Evolutionary conservation across 2,329 filamentous ascomycete genomes (phyloP).

Genomic region (Nannizziopsis arthrosporioides): DNA sequence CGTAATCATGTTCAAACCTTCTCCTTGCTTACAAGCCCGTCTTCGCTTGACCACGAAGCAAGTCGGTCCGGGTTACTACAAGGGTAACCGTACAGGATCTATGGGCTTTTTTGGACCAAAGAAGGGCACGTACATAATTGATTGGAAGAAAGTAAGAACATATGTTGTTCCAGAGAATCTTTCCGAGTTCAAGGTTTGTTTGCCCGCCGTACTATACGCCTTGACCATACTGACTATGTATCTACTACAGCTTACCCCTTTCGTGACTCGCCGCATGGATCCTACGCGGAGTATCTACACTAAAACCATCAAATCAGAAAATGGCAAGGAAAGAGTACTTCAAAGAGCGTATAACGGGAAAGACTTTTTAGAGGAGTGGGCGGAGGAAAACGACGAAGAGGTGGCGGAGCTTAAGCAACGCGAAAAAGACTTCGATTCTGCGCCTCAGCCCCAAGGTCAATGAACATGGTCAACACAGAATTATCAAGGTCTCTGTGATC

Average conservation of each 20-base stretch:
- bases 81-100: slow-evolving; percentile 78
- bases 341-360: slow-evolving; percentile 24
- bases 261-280: slow-evolving; percentile 34
- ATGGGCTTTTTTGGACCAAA: slow-evolving; percentile 65
- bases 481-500: not conserved
- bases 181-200: slow-evolving; percentile 56
- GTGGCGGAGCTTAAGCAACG: slow-evolving; percentile 15
- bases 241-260: slow-evolving; percentile 32
- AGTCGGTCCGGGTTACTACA: slow-evolving; percentile 90
- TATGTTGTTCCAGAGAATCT: slow-evolving; percentile 67
- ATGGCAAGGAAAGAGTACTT: slow-evolving; percentile 8
- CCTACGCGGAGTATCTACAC: slow-evolving; percentile 27
- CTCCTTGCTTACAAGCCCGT: slow-evolving; percentile 48
- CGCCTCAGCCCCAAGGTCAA: not conserved
- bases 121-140: slow-evolving; percentile 54
- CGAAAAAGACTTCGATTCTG: slow-evolving; percentile 9
- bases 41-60: slow-evolving; percentile 89
- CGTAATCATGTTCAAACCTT: slow-evolving; percentile 33
- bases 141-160: slow-evolving; percentile 80
- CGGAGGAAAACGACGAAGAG: slow-evolving; percentile 27
- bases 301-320: slow-evolving; percentile 20
- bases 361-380: slow-evolving; percentile 32
- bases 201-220: not conserved
- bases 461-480: not conserved
- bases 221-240: slow-evolving; percentile 11